phyloP scores from a whole-genome alignment of 2,329 filamentous ascomycete genomes.

The Rachicladosporium sp. region DNA sequence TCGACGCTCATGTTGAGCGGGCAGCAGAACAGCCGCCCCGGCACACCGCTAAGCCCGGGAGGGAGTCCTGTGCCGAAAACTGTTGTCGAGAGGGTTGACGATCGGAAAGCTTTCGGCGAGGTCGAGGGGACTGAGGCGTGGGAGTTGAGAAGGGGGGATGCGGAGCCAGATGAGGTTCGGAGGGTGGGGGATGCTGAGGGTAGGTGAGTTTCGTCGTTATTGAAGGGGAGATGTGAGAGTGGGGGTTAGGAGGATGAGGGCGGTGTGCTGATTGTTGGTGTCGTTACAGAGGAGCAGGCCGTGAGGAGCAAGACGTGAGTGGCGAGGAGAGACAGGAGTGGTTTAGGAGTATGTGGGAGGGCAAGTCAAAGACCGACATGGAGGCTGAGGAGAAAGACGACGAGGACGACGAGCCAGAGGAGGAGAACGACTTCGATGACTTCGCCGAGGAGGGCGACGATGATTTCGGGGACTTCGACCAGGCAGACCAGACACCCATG shows the following conservation, averaged over 20 bases:
- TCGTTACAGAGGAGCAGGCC: not conserved
- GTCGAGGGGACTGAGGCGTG: conserved; percentile 49
- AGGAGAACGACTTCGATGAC: conserved; percentile 50
- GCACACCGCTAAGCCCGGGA: conserved; percentile 26
- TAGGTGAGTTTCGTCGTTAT: conserved; percentile 34
- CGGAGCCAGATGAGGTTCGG: conserved; percentile 45
- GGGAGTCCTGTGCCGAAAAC: conserved; percentile 40
- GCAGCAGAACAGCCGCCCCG: conserved; percentile 18
- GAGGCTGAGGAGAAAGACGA: conserved; percentile 43
- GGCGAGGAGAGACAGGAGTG: conserved; percentile 20
- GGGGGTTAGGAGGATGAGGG: no score
- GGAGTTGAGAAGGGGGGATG: conserved; percentile 44
- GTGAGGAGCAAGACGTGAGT: conserved; percentile 1
- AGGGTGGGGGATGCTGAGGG: conserved; percentile 37
- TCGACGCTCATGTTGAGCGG: conserved; percentile 15
- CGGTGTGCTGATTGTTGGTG: not conserved
- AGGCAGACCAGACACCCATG: conserved; percentile 27
- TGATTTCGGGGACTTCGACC: conserved; percentile 43
- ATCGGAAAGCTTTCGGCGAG: conserved; percentile 46
- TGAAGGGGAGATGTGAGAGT: not conserved
- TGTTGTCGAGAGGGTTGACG: conserved; percentile 50
- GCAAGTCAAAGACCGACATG: conserved; percentile 5
- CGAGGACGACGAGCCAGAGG: conserved; percentile 37
- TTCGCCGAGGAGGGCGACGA: conserved; percentile 42
- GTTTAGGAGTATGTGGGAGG: conserved; percentile 21